Base-by-base conservation (phyloP, 495 filamentous ascomycete species). In the Aspergillus cavernicola region DNA sequence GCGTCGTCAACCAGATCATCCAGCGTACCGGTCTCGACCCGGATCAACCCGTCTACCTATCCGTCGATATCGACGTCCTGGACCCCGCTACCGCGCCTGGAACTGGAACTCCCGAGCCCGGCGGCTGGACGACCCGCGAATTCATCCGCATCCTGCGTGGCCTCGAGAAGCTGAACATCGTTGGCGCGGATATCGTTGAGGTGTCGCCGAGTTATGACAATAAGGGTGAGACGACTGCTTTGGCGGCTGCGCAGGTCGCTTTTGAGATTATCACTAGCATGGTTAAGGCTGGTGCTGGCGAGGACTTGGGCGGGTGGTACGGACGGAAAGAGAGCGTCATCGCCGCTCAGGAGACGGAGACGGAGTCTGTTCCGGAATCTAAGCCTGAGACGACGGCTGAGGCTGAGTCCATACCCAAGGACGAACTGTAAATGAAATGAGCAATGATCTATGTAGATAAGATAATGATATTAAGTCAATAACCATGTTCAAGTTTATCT, bases 151-250 rank as follows among this genome's bases (percentile, higher is more conserved):
- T 89, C 43, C 61, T 89, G 66, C 73, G 85, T 20, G 87, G 86
- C 0, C 66, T 89, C 7, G 85, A 88, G 72, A 77, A 75, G 31
- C 55, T 90, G 63, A 88, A 89, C 63, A 60, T 89, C 1, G 84
- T 90, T 16, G 86, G 86, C 0, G 85, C 83, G 4, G 86, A 89
- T 68, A 84, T 92, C 55, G 89, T 95, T 19, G 89, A 95, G 78
- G 89, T 95, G 12, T 85, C 86, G 39, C 89, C 89, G 1, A 87
- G 88, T 11, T 93, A 95, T 66, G 88, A 93, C 69, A 89, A 88
- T 5, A 81, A 78, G 42, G 88, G 86, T 0, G 89, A 95, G 77
- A 84, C 86, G 62, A 95, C 89, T 33, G 88, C 89, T 41, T 74
- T 93, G 58, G 88, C 86, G n/a, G 89, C 85, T 0, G 87, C 88